Conservation (phyloP, 306 rosid species). For the Corylus heterophylla region DNA sequence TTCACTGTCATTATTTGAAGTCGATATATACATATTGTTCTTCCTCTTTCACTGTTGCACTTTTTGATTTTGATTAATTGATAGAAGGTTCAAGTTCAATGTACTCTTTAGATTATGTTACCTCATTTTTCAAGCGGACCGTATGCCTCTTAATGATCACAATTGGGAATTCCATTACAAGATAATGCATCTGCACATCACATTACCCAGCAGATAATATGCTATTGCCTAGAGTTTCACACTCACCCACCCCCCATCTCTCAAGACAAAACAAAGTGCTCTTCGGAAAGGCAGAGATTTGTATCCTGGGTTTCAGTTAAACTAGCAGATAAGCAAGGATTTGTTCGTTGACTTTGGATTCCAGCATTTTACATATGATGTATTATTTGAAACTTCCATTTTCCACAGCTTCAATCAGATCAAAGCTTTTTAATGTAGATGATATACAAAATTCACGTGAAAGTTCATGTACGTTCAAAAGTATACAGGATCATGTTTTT, state of each 20-base stretch:
- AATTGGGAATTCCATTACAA: not conserved
- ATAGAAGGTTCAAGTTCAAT: constrained; percentile 5
- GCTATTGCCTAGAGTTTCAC: not conserved
- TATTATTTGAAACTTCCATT: not conserved
- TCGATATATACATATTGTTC: constrained; percentile 22
- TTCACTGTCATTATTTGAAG: constrained; percentile 6
- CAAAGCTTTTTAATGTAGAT: not conserved
- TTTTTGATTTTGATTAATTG: constrained; percentile 19
- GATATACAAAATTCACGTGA: not conserved
- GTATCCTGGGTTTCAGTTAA: not conserved
- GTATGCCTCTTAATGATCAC: not conserved
- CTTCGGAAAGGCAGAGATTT: not conserved
- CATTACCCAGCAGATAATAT: not conserved
- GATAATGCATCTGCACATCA: not conserved
- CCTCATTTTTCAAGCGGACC: not conserved
- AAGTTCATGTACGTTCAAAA: not conserved
- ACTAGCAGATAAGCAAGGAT: not conserved
- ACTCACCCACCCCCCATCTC: not conserved
- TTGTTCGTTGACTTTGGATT: not conserved
- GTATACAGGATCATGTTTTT: not conserved
- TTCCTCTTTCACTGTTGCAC: constrained; percentile 9
- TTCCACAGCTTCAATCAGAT: not conserved
- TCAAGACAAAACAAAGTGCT: not conserved
- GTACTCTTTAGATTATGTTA: not conserved
- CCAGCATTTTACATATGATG: not conserved